Conservation (phyloP, 768 basidiomycete species). For the Tricholoma matsutake region DNA sequence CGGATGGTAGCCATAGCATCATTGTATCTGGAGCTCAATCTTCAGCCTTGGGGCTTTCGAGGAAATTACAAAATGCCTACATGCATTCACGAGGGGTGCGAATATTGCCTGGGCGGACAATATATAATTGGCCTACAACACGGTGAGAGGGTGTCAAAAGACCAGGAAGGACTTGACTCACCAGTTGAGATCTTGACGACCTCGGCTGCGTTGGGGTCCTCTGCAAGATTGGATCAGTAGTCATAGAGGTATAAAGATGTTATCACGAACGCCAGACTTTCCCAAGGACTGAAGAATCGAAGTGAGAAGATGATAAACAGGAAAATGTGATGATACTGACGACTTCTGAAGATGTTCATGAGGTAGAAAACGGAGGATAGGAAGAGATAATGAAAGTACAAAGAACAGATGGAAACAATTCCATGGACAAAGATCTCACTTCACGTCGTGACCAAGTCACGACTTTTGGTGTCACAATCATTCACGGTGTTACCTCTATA, state of each 20-base stretch:
- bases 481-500: too few species aligned
- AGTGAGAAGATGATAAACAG: constrained; percentile 17
- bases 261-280: constrained; percentile 89
- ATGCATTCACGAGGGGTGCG: constrained; percentile 96
- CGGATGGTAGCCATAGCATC: constrained; percentile 95
- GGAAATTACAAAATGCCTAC: constrained; percentile 45
- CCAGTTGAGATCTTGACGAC: constrained; percentile 90
- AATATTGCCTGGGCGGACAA: constrained; percentile 88
- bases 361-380: constrained; percentile 10
- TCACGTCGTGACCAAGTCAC: constrained; percentile 41
- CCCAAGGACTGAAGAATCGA: constrained; percentile 60
- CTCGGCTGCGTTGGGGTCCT: constrained; percentile 92
- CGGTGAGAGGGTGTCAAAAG: neutral
- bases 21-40: constrained; percentile 63
- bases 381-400: constrained; percentile 10
- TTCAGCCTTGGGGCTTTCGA: neutral
- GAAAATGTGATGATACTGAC: constrained; percentile 42
- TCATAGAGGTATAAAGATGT: constrained; percentile 12
- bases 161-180: constrained; percentile 6
- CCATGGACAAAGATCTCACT: constrained; percentile 15
- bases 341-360: constrained; percentile 85
- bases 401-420: constrained; percentile 11
- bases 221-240: constrained; percentile 41
- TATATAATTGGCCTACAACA: constrained; percentile 69
- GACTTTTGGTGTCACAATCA: constrained; percentile 18